Evolutionary conservation across 225 moss, liverwort and hornwort species (phyloP).

Genomic region (Ulota crispa): DNA sequence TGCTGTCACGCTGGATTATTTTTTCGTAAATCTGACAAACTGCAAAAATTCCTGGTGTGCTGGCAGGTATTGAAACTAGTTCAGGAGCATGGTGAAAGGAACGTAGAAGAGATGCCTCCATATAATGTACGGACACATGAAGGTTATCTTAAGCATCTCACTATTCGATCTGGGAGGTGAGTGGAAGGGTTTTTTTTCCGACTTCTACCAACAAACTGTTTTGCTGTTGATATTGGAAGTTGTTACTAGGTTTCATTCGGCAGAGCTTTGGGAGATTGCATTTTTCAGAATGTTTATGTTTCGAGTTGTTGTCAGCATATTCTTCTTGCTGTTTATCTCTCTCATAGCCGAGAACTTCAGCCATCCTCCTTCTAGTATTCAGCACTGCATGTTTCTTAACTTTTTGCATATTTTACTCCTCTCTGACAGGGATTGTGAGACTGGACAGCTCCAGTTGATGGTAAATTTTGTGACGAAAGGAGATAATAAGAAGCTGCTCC

Average conservation of each 20-base stretch:
- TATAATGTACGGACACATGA: slow-evolving; percentile 74
- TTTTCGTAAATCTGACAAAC: not conserved
- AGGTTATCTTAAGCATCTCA: slow-evolving; percentile 90
- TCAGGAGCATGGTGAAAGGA: slow-evolving; percentile 68
- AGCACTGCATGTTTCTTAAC: not conserved
- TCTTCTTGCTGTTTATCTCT: slow-evolving; percentile 1
- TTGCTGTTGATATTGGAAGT: not conserved
- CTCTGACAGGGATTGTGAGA: slow-evolving; percentile 67
- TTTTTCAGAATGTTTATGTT: not conserved
- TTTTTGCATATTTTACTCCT: not conserved
- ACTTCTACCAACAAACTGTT: not conserved
- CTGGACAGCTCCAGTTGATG: slow-evolving; percentile 83
- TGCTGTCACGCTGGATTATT: not conserved
- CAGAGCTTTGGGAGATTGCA: not conserved
- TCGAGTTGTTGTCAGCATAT: not conserved
- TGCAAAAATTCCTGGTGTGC: not conserved
- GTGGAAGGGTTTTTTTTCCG: not conserved
- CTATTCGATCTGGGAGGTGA: slow-evolving; percentile 95
- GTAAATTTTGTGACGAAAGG: slow-evolving; percentile 91
- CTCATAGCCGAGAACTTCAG: not conserved
- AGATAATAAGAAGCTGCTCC: slow-evolving; percentile 70
- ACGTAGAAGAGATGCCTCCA: slow-evolving; percentile 60
- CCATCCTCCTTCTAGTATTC: not conserved
- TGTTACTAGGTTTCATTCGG: not conserved
- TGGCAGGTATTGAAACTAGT: slow-evolving; percentile 75